Evolutionary conservation across 768 basidiomycete genomes (phyloP), one percentile per base, ranked within the genome.

Genomic region (Mrakia gelida): DNA sequence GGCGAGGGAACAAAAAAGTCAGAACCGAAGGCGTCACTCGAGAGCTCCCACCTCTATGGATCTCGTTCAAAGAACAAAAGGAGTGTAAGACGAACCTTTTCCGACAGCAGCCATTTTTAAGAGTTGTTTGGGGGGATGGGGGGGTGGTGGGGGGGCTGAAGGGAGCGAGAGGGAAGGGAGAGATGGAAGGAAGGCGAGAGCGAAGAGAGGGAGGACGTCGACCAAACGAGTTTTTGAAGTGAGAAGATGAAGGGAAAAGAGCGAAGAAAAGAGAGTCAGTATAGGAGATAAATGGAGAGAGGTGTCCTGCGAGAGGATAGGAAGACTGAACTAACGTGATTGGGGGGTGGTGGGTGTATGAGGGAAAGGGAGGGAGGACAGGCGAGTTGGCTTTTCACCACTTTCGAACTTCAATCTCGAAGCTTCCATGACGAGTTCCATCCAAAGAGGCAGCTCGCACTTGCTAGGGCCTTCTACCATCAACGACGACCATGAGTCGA

Each of bases 261-360:
- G 32, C 71, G 71, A 28, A 10, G 70, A 49, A 16, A 26, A n/a
- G 0, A 72, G 52, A 30, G 30, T 30, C 38, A 54, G 43, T 28
- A 21, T 30, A 32, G 45, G 45, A 45, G 45, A 45, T 6, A 45
- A 10, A 45, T 45, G 7, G 52, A 72, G 30, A 45, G 16, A 49
- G 8, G 38, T 15, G 28, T n/a, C 28, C 8, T 26, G 28, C 0
- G 38, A 38, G 38, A 38, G 23, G 43, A 21, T 45, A 70, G 2
- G 38, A 45, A 45, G 15, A 45, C 18, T 32, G 43, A 23, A 49
- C 52, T 56, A 16, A 72, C 71, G 41, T 43, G 71, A n/a, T 72
- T 28, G 71, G 45, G 71, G 52, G 71, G 49, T 49, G 71, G 52
- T 52, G 71, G 52, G 52, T n/a, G 52, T 72, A 52, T 72, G 52